Base-by-base conservation (phyloP, 371 early-diverging fungal species). In the Zopfochytrium polystomum region DNA sequence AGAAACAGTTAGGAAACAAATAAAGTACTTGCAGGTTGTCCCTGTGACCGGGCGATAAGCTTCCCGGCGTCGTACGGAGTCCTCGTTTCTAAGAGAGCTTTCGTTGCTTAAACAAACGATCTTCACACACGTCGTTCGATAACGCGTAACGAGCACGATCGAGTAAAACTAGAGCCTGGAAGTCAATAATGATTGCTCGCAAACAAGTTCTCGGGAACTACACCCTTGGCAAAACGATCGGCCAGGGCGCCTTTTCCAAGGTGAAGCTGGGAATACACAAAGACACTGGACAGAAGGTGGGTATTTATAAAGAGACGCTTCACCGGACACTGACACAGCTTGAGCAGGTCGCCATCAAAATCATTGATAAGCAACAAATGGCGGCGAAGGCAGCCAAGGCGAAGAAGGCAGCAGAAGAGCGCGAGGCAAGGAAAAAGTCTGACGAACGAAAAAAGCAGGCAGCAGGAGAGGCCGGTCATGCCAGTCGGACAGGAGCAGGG, bases 191-290 rank as follows among this genome's bases (percentile, higher is more conserved):
- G 73, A 52, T 70, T 13, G 70, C 70, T 2, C 51, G 70, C 29
- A 75, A 75, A 56, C 66, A 60, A 34, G 60, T 75, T 11, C 65
- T 75, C n/a, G 75, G 75, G 5, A 70, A 72, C 58, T 75, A 75
- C 60, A 60, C 67, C n/a, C 58, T 75, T 25, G 67, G 68, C 0
- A 71, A 72, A 49, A 75, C 75, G 7, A 67, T 79, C 22, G 99
- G 99, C 7, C 90, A 91, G 42, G 99, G 99, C 5, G 91, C 92
- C 53, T 97, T 96, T 87, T 94, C 96, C 54, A 95, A 96, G 74
- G 99, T 99, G 52, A 93, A 96, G 67, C 78, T 96, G 32, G 99
- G 90, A 20, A 79, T 92, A 20, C 89, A 95, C 70, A 86, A 85
- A 47, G 77, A 86, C 38, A 76, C 74, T 2, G 66, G 69, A 2